Conservation (phyloP, 2,329 filamentous ascomycete species). For the Penicillium sp. region DNA sequence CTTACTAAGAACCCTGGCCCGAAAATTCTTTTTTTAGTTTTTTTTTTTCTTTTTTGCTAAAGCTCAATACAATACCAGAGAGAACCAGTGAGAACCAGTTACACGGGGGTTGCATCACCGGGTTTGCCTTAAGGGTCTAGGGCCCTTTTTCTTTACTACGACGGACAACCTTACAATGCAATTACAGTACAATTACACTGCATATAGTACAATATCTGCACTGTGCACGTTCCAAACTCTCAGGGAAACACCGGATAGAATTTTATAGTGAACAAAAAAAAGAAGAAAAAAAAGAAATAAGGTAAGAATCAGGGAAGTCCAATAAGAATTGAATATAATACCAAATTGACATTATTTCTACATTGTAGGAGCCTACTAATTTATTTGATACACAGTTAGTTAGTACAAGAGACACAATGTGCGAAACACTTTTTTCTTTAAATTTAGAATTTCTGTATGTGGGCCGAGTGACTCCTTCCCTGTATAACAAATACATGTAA, state of each 20-base stretch:
- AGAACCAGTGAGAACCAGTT: conserved; percentile 10
- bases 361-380: not conserved
- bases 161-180: not conserved
- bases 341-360: not conserved
- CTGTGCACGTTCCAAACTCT: not conserved
- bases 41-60: not conserved
- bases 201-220: not conserved
- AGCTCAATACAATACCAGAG: not conserved
- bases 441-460: conserved; percentile 5
- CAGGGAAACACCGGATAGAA: not conserved
- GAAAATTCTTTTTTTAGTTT: not conserved
- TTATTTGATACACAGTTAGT: not conserved
- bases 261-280: not conserved
- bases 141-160: not conserved
- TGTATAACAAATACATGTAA: conserved; percentile 11
- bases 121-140: conserved; percentile 8
- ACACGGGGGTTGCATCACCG: conserved; percentile 28
- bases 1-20: not conserved
- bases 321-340: not conserved
- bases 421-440: not conserved
- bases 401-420: not conserved
- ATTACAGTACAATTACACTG: not conserved
- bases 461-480: conserved; percentile 1
- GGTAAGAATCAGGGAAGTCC: not conserved
- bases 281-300: not conserved